Percentiles rank a stretch among this genome's conserved stretches.
Conservation (phyloP, 208 protist genomes). For the Acanthamoeba sp. region DNA sequence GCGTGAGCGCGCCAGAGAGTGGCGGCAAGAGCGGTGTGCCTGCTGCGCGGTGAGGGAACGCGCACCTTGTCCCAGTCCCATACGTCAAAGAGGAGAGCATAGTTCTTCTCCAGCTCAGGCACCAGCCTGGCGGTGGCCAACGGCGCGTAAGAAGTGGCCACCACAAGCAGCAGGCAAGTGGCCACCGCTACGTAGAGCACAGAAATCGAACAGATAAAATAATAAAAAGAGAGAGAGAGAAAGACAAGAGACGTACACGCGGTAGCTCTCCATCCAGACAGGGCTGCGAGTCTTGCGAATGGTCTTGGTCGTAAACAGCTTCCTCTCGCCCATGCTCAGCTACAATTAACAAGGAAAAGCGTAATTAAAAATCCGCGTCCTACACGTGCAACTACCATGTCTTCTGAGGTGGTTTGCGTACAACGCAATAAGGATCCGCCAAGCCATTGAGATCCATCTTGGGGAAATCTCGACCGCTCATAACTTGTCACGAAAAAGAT, state of each 20-base stretch:
- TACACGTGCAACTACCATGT: too few relatives aligned
- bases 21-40: background rate
- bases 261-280: constrained; percentile 56
- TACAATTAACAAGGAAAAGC: too few relatives aligned
- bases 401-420: too few relatives aligned
- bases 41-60: background rate
- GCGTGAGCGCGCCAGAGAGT: background rate
- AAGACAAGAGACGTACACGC: constrained; percentile 15
- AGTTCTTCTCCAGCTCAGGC: constrained; percentile 50
- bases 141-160: background rate
- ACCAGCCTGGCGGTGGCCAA: constrained; percentile 13
- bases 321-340: constrained; percentile 38
- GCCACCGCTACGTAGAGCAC: background rate
- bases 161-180: background rate
- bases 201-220: background rate
- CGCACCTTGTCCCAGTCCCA: constrained; percentile 58
- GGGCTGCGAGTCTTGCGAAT: constrained; percentile 23
- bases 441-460: constrained; percentile 69
- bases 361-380: too few relatives aligned
- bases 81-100: constrained; percentile 15
- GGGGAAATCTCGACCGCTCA: constrained; percentile 43
- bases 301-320: constrained; percentile 14
- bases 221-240: background rate
- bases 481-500: background rate
- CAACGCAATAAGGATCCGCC: constrained; percentile 7